Percentiles rank a stretch among this genome's conserved stretches.
These are phyloP conservation scores for Teratosphaeria gauchensis DNA, from an alignment of 2,329 filamentous ascomycete genomes.

Conservation along the genomic window DNA sequence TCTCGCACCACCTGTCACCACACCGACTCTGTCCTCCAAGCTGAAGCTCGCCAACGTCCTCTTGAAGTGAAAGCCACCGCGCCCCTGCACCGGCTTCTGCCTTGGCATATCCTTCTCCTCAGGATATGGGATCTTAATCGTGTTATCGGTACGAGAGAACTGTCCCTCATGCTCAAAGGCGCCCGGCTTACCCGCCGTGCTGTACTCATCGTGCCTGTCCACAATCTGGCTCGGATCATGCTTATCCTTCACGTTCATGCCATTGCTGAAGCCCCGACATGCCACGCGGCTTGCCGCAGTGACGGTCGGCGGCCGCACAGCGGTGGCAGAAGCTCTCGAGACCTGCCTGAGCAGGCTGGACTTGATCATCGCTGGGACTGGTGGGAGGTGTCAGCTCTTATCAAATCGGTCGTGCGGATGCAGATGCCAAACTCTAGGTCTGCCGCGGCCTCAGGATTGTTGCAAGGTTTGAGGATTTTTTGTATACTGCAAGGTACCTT, in stretches of 20 bases:
- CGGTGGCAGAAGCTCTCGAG: slow-evolving; percentile 22
- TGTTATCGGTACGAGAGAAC: slow-evolving; percentile 71
- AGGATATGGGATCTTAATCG: slow-evolving; percentile 69
- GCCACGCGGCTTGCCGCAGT: slow-evolving; percentile 12
- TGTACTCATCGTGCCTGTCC: slow-evolving; percentile 22
- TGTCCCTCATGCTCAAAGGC: slow-evolving; percentile 48
- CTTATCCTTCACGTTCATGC: slow-evolving; percentile 6
- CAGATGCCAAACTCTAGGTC: background rate
- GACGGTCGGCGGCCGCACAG: slow-evolving; percentile 12
- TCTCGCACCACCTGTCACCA: slow-evolving; percentile 84
- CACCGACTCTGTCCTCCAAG: slow-evolving; percentile 68
- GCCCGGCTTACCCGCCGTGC: slow-evolving; percentile 25
- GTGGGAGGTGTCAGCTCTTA: background rate
- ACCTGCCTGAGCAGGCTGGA: slow-evolving; percentile 23
- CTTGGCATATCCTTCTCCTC: slow-evolving; percentile 67
- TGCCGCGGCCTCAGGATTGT: background rate
- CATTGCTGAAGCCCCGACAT: slow-evolving; percentile 15
- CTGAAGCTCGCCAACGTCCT: slow-evolving; percentile 80
- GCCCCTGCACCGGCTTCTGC: slow-evolving; percentile 60
- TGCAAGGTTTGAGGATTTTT: background rate
- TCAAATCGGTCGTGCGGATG: background rate
- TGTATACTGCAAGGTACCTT: background rate
- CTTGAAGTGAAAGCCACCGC: slow-evolving; percentile 73
- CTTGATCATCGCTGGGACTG: slow-evolving; percentile 20
- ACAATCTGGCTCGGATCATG: slow-evolving; percentile 1